Percentiles rank a stretch among this genome's conserved stretches.
Conservation (phyloP, 1,284 basidiomycete genomes). For the Puccinia hordei region DNA sequence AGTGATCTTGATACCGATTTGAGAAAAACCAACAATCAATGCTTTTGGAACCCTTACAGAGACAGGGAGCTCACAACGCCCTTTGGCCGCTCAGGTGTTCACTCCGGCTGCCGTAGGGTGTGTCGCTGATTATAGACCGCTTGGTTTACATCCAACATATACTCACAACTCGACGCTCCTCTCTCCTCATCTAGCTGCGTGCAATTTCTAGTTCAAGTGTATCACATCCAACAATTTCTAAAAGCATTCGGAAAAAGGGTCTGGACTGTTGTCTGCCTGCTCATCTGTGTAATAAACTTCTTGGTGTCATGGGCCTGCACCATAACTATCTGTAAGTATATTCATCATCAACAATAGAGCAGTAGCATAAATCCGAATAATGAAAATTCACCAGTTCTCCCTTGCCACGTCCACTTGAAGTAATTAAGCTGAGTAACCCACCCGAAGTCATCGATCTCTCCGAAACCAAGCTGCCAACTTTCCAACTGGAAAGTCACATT, state of each 20-base stretch:
- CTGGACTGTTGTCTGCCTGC: neutral
- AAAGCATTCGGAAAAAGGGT: neutral
- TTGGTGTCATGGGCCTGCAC: conserved; percentile 19
- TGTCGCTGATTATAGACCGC: neutral
- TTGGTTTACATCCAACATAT: neutral
- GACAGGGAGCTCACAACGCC: neutral
- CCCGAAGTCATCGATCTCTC: neutral
- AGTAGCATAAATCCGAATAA: neutral
- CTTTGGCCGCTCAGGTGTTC: neutral
- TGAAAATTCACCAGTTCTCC: neutral
- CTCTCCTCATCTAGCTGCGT: neutral
- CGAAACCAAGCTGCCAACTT: neutral
- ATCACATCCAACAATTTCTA: conserved; percentile 15
- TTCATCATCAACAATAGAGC: neutral
- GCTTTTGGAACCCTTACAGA: neutral
- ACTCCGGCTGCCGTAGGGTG: conserved; percentile 18
- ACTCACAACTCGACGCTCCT: neutral
- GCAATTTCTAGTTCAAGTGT: conserved; percentile 22
- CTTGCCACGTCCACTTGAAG: neutral
- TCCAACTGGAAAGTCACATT: neutral
- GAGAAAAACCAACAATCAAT: neutral
- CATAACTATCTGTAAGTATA: conserved; percentile 14
- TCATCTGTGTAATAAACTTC: conserved; percentile 16
- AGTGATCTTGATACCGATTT: neutral
- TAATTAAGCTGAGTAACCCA: conserved; percentile 11